A percentile compares a stretch with the other conserved stretches of the same genome.
phyloP scores from a whole-genome alignment of 305 asterid genomes.

The Fraxinus paxiana region DNA sequence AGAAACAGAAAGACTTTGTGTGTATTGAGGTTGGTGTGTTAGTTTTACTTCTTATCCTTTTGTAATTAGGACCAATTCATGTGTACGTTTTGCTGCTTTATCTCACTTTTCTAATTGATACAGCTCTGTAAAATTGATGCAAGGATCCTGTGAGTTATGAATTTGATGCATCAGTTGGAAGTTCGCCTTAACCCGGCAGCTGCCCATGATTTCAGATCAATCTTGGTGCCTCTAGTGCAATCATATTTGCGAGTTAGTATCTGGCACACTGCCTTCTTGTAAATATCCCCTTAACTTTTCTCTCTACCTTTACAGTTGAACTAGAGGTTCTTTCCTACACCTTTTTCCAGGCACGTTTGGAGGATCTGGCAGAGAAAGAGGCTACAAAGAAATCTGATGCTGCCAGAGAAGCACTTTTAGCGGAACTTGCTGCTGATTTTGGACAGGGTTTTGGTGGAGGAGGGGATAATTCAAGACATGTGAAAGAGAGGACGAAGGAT shows the following conservation, averaged over 20 bases:
- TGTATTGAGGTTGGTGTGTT: conserved; percentile 63
- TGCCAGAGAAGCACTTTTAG: conserved; percentile 86
- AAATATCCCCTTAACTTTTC: conserved; percentile 9
- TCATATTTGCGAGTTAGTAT: conserved; percentile 72
- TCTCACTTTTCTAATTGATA: conserved; percentile 37
- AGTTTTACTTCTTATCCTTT: conserved; percentile 13
- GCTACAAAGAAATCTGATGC: conserved; percentile 96
- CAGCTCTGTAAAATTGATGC: conserved; percentile 92
- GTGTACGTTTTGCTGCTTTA: conserved; percentile 20
- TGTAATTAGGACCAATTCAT: conserved; percentile 7
- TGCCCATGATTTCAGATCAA: conserved; percentile 59
- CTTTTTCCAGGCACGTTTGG: conserved; percentile 57
- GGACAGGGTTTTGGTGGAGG: conserved; percentile 49
- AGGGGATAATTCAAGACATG: conserved; percentile 48
- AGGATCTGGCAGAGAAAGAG: conserved; percentile 86
- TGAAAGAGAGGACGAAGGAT: conserved; percentile 61
- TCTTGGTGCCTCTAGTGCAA: conserved; percentile 71
- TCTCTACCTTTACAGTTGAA: conserved; percentile 16
- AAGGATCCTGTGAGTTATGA: conserved; percentile 60
- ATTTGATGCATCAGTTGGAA: conserved; percentile 72
- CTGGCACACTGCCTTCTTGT: conserved; percentile 14
- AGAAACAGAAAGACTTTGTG: conserved; percentile 81
- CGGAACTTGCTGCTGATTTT: conserved; percentile 83
- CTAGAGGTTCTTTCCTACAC: conserved; percentile 23
- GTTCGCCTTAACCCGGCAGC: conserved; percentile 60